Conservation (phyloP, 2,329 filamentous ascomycete genomes). For the Penicillium sp. region DNA sequence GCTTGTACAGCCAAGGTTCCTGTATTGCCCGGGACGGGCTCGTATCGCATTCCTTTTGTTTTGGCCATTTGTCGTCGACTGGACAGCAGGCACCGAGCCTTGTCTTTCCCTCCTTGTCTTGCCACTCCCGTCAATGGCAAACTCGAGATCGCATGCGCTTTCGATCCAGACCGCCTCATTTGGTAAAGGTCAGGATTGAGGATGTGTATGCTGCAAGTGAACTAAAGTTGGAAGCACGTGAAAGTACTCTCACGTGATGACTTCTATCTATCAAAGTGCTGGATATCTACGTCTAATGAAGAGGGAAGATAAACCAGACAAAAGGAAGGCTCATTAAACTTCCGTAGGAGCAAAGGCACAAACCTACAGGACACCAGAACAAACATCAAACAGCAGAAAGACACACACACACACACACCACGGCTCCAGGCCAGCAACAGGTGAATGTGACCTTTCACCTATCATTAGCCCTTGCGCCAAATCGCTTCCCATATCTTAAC, state of each 20-base stretch:
- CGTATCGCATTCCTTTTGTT: not conserved
- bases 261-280: not conserved
- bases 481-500: conserved; percentile 22
- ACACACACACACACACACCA: not conserved
- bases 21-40: not conserved
- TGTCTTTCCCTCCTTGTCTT: not conserved
- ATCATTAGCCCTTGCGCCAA: conserved; percentile 17
- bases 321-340: not conserved
- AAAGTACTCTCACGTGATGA: not conserved
- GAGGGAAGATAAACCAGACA: not conserved
- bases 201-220: not conserved
- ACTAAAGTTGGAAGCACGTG: not conserved
- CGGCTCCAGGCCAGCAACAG: not conserved
- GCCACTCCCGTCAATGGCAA: not conserved
- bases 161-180: not conserved
- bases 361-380: not conserved
- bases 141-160: not conserved
- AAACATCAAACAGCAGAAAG: not conserved
- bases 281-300: not conserved
- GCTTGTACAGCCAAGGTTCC: not conserved
- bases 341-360: not conserved
- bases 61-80: not conserved
- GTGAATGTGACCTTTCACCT: not conserved
- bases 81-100: not conserved
- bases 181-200: not conserved